phyloP scores from a whole-genome alignment of 2,329 filamentous ascomycete species.

The Colletotrichum tofieldiae region DNA sequence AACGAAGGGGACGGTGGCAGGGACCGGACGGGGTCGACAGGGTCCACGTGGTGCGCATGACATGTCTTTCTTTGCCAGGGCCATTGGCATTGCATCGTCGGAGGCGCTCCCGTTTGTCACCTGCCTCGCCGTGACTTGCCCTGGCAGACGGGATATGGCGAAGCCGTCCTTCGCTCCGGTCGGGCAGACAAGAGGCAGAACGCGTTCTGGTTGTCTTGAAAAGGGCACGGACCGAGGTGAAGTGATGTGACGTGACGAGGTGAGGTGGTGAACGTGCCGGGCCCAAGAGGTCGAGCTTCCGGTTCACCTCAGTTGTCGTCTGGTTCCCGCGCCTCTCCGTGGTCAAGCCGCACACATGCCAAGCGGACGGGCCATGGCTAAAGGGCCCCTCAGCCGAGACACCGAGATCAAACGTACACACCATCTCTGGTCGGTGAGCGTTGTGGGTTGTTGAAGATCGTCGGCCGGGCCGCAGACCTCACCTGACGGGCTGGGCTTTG shows the following conservation, averaged over 20 bases:
- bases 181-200: conserved; percentile 11
- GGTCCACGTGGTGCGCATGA: conserved; percentile 44
- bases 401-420: conserved; percentile 39
- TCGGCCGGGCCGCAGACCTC: conserved; percentile 19
- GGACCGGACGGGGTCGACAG: conserved; percentile 43
- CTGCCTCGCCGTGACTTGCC: not conserved
- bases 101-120: not conserved
- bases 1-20: conserved; percentile 22
- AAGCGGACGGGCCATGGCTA: conserved; percentile 32
- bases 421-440: conserved; percentile 40
- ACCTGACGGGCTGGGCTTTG: conserved; percentile 8
- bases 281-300: conserved; percentile 1
- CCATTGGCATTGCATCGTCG: conserved; percentile 24
- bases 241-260: not conserved
- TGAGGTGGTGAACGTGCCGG: not conserved
- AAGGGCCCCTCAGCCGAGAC: conserved; percentile 38
- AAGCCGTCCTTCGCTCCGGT: not conserved
- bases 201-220: conserved; percentile 1
- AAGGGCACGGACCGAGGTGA: conserved; percentile 3
- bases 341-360: conserved; percentile 32
- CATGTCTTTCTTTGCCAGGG: conserved; percentile 31
- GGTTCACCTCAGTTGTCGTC: conserved; percentile 3
- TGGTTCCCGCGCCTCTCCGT: conserved; percentile 22
- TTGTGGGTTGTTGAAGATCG: conserved; percentile 32
- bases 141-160: not conserved